phyloP scores from a whole-genome alignment of 2,329 filamentous ascomycete genomes.

The Anisogramma anomala region DNA sequence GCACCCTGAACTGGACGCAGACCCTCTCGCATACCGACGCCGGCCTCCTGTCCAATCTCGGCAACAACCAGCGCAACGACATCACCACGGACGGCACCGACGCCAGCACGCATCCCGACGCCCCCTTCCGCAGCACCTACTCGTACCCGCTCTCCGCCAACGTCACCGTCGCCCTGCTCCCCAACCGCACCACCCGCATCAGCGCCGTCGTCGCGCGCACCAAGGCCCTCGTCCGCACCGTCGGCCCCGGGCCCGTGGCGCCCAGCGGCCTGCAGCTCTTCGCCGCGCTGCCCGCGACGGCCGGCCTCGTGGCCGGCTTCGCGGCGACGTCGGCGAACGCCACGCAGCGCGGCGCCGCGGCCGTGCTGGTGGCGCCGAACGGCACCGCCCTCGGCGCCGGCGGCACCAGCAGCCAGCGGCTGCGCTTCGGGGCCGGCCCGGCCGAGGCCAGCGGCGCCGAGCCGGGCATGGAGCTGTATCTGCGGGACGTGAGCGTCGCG shows the following conservation, averaged over 20 bases:
- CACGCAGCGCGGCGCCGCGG: constrained; percentile 44
- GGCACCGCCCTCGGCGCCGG: constrained; percentile 40
- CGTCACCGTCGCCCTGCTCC: constrained; percentile 15
- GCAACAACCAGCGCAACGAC: constrained; percentile 31
- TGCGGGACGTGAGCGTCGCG: constrained; percentile 33
- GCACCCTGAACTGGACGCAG: constrained; percentile 44
- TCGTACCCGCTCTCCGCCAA: constrained; percentile 50
- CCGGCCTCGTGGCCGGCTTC: constrained; percentile 10
- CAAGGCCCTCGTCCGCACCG: constrained; percentile 28
- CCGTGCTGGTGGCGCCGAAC: constrained; percentile 35
- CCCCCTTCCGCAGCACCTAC: constrained; percentile 31
- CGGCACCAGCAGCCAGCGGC: constrained; percentile 42
- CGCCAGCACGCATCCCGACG: constrained; percentile 9
- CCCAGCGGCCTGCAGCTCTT: constrained; percentile 52
- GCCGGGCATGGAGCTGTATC: constrained; percentile 38
- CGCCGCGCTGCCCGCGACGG: constrained; percentile 19
- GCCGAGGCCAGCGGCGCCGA: constrained; percentile 16
- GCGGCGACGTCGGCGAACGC: constrained; percentile 34
- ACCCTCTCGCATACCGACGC: constrained; percentile 38
- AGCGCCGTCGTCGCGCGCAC: constrained; percentile 20
- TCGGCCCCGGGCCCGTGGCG: constrained; percentile 29
- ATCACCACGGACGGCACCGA: constrained; percentile 23
- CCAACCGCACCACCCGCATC: constrained; percentile 4
- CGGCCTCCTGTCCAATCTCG: constrained; percentile 31
- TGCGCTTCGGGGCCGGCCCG: constrained; percentile 37